phyloP scores from a whole-genome alignment of 495 filamentous ascomycete species.

The Hypoxylon trugodes region DNA sequence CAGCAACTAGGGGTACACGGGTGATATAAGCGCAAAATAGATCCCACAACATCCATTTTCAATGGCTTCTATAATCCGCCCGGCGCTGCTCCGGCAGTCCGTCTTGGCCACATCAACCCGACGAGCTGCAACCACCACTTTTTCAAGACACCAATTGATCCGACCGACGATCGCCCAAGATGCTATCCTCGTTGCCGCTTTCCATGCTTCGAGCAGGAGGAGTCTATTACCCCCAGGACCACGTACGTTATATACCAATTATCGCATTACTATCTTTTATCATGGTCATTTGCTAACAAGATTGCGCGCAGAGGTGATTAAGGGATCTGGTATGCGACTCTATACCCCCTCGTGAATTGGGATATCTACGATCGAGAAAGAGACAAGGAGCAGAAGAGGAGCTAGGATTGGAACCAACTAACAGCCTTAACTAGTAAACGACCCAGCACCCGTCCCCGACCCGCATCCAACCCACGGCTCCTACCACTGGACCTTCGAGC shows the following conservation, averaged over 20 bases:
- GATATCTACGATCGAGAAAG: background rate
- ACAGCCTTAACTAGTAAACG: conserved; percentile 73
- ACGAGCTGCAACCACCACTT: conserved; percentile 39
- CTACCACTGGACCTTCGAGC: conserved; percentile 98
- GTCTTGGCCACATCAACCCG: conserved; percentile 48
- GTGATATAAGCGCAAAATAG: background rate
- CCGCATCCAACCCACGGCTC: conserved; percentile 81
- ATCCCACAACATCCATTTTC: conserved; percentile 1
- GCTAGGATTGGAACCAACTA: background rate
- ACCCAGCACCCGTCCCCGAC: conserved; percentile 78
- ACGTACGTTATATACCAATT: conserved; percentile 61
- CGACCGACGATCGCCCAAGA: conserved; percentile 46
- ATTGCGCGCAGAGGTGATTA: conserved; percentile 68
- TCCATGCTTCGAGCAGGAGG: conserved; percentile 75
- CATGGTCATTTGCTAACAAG: conserved; percentile 43
- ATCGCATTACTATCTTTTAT: conserved; percentile 38
- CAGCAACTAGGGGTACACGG: conserved; percentile 5
- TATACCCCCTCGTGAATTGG: conserved; percentile 7
- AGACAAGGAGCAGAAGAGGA: background rate
- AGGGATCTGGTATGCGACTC: conserved; percentile 75
- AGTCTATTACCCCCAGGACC: conserved; percentile 73
- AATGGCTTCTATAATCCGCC: conserved; percentile 66
- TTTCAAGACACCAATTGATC: conserved; percentile 43
- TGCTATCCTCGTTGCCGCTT: conserved; percentile 63
- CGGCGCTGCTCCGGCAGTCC: conserved; percentile 61